Conservation (phyloP, 148 eudicot genomes). For the Pharnaceum exiguum region DNA sequence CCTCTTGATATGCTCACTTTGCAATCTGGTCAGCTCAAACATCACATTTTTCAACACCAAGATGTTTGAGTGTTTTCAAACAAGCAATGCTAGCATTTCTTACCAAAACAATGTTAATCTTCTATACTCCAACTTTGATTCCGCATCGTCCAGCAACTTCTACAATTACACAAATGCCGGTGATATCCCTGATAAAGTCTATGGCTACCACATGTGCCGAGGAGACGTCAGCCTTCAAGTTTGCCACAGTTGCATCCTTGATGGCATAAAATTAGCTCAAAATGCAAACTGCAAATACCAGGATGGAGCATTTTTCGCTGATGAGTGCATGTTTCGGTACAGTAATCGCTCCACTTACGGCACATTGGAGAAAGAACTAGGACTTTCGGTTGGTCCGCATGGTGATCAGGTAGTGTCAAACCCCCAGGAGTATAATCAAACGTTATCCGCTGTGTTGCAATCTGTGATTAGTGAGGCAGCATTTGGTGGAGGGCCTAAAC, state of each 20-base stretch:
- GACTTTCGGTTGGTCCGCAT: not conserved
- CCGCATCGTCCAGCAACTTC: not conserved
- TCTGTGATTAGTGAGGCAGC: conserved; percentile 5
- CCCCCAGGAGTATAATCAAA: not conserved
- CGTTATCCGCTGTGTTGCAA: conserved; percentile 1
- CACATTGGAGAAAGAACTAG: not conserved
- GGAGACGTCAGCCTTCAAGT: not conserved
- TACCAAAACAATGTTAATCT: conserved; percentile 5
- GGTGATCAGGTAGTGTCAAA: not conserved
- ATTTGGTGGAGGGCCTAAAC: not conserved
- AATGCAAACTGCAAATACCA: not conserved
- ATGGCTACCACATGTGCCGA: conserved; percentile 20
- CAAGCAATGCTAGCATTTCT: not conserved
- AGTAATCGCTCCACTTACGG: conserved; percentile 6
- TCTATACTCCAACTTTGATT: not conserved
- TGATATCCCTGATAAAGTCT: not conserved
- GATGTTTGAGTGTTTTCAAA: not conserved
- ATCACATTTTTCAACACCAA: not conserved
- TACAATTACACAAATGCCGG: conserved; percentile 8
- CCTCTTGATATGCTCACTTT: not conserved
- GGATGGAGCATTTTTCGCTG: not conserved
- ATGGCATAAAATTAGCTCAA: not conserved
- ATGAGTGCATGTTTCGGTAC: conserved; percentile 1
- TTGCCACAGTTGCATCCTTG: not conserved
- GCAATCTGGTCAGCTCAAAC: not conserved